Percentiles rank a stretch among this genome's conserved stretches.
Evolutionary conservation across 192 early-diverging fungal species (phyloP).

Genomic region (Thamnidium elegans): DNA sequence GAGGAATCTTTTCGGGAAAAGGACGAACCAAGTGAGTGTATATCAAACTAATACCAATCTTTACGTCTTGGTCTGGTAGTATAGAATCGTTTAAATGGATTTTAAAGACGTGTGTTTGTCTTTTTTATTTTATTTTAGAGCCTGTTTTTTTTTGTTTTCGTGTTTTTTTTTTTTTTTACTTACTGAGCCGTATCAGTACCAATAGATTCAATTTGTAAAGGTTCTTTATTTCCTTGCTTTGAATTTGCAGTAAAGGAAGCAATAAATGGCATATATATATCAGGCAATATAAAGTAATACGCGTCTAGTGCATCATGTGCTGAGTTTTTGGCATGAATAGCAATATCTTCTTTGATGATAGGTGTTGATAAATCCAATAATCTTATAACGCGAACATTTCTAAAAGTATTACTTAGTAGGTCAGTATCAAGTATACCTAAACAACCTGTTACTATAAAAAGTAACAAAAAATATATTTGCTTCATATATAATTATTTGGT

Average conservation of each 20-base stretch:
- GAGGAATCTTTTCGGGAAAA: slow-evolving; percentile 52
- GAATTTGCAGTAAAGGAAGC: slow-evolving; percentile 39
- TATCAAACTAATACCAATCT: slow-evolving; percentile 52
- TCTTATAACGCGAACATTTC: slow-evolving; percentile 37
- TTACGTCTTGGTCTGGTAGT: slow-evolving; percentile 55
- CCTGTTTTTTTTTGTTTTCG: not conserved
- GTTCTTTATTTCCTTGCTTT: slow-evolving; percentile 36
- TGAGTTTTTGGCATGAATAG: slow-evolving; percentile 42
- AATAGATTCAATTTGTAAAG: slow-evolving; percentile 31
- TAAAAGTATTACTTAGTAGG: too few relatives aligned
- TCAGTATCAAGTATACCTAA: too few relatives aligned
- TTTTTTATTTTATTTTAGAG: not conserved
- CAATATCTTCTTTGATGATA: slow-evolving; percentile 47
- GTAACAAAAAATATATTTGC: not conserved
- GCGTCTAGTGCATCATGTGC: slow-evolving; percentile 30
- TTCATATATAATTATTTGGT: not conserved
- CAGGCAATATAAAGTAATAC: slow-evolving; percentile 47
- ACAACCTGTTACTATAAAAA: too few relatives aligned
- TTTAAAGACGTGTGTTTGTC: slow-evolving; percentile 46
- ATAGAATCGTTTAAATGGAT: slow-evolving; percentile 45
- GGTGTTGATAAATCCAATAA: slow-evolving; percentile 55
- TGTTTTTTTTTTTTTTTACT: not conserved
- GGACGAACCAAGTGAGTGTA: slow-evolving; percentile 45
- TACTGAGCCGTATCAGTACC: slow-evolving; percentile 26
- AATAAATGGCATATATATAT: slow-evolving; percentile 25